phyloP scores from a whole-genome alignment of 495 filamentous ascomycete species.

The Chlorociboria aeruginascens region DNA sequence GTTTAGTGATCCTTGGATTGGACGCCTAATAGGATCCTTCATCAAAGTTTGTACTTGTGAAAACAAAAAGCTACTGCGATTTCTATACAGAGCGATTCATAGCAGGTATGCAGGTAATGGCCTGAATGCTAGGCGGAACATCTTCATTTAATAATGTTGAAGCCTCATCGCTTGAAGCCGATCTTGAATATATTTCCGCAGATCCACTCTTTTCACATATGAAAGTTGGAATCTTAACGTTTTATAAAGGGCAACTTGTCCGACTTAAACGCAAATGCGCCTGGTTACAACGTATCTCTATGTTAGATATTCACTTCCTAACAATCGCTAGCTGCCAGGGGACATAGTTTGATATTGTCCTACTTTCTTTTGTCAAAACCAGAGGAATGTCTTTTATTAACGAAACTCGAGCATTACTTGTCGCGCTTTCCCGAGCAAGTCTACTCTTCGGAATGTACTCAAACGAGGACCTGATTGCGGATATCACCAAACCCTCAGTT shows the following conservation, averaged over 20 bases:
- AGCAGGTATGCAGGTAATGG: no score
- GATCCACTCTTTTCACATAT: neutral
- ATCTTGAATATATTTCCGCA: neutral
- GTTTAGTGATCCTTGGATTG: no score
- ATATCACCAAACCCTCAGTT: neutral
- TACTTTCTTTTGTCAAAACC: neutral
- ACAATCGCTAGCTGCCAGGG: neutral
- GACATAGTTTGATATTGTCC: neutral
- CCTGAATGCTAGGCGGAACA: no score
- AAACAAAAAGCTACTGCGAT: no score
- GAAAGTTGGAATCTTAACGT: neutral
- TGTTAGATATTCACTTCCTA: neutral
- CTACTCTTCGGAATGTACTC: neutral
- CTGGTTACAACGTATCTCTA: neutral
- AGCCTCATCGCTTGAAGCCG: neutral
- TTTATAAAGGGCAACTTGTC: neutral
- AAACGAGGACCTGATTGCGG: neutral
- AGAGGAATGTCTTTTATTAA: neutral
- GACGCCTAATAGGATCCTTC: no score
- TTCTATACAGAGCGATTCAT: no score
- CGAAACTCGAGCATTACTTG: neutral
- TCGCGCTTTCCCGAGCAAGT: neutral
- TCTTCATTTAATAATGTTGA: neutral
- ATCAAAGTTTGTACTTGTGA: no score
- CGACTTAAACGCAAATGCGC: neutral